Base-by-base conservation (phyloP, 768 basidiomycete genomes). In the Lanmaoa rubissima region DNA sequence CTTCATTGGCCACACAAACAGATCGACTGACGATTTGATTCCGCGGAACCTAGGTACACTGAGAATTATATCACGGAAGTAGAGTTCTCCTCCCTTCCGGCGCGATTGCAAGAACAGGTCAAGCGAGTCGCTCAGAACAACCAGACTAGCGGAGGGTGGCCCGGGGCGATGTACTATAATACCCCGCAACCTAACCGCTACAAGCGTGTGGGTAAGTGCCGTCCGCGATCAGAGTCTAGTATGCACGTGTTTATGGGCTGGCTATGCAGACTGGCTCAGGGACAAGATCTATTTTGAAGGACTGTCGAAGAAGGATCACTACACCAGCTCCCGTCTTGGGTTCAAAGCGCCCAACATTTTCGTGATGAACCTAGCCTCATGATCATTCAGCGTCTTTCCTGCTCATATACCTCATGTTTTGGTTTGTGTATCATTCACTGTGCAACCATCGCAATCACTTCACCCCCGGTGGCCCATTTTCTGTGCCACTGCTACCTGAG, bases 281-380 rank as follows among this genome's bases (percentile, higher is more conserved):
- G 91, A 92, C 53, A 78, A 80, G 52, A 76, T 80, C 21, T 90
- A 78, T 69, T 91, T 92, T 56, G 90, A 92, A 56, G 77, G 79
- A 16, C 63, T 93, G 54, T 61, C 61, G 12, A 82, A 77, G 66
- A 81, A 86, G 60, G 88, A 90, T 61, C 65, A 62, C 9, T 92
- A 92, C 61, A 75, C 79, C 2, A 61, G 72, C 28, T 67, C 75
- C 10, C 80, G 89, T 7, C 81, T 93, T 31, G 91, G 91, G 2
- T 93, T 83, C 73, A 80, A 78, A 53, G 91, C 91, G 3, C 83
- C 90, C 7, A 92, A 93, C 65, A 81, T 92, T 39, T 90, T 90
- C 66, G 77, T 91, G 39, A 83, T 92, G 86, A 78, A 79, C 53
- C 60, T 89, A 40, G 75, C 76, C 12, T 71, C 76, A n/a, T 85